A percentile compares a stretch with the other conserved stretches of the same genome.
Evolutionary conservation across 208 protist genomes (phyloP).

Genomic region (Crithidia brevicula): DNA sequence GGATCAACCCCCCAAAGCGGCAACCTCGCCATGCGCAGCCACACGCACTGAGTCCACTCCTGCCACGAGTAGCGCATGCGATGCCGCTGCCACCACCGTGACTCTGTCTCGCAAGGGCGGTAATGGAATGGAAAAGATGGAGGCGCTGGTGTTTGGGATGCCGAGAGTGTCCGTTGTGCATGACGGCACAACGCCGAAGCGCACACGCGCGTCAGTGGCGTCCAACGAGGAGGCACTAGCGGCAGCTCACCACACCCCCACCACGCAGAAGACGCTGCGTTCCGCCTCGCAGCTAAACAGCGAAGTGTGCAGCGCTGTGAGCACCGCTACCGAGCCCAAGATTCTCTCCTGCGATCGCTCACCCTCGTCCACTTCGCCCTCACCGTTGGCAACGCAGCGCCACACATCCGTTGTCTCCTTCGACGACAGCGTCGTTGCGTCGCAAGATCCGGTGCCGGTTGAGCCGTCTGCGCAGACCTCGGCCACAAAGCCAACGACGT

Average conservation of each 20-base stretch:
- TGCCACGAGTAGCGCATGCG: too few species aligned
- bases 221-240: neutral
- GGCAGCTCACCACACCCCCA: neutral
- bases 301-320: conserved; percentile 1
- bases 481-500: neutral
- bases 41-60: conserved; percentile 1
- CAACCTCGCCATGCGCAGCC: neutral
- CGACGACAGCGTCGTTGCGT: neutral
- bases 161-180: conserved; percentile 29
- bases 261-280: neutral
- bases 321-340: conserved; percentile 28
- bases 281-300: neutral
- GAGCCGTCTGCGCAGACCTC: neutral
- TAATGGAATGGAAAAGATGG: conserved; percentile 80
- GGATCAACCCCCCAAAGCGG: neutral
- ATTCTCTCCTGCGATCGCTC: conserved; percentile 20
- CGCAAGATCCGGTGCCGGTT: conserved; percentile 1
- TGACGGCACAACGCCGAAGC: neutral
- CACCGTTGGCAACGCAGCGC: conserved; percentile 9
- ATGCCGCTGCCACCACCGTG: neutral
- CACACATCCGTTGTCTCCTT: neutral
- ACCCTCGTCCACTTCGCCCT: conserved; percentile 1
- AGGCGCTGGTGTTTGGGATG: conserved; percentile 47
- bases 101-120: conserved; percentile 39
- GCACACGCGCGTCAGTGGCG: neutral